Conservation (phyloP, 306 rosid genomes). For the Datisca glomerata region DNA sequence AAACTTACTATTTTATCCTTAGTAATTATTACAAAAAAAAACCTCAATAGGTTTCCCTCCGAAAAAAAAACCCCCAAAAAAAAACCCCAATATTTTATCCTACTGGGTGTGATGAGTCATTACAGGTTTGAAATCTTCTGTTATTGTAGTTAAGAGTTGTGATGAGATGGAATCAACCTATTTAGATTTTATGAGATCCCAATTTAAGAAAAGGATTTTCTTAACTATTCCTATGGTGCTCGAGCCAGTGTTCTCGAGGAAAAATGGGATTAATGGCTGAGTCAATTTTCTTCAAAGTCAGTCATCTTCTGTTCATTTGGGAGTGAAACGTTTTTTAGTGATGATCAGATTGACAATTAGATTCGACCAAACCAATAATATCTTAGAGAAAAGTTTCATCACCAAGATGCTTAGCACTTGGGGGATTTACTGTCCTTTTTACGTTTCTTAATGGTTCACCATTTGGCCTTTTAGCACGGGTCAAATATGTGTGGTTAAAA, state of each 20-base stretch:
- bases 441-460: too few species aligned
- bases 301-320: conserved; percentile 42
- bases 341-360: conserved; percentile 32
- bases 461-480: too few species aligned
- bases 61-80: background rate
- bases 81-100: conserved; percentile 16
- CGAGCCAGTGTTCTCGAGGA: conserved; percentile 24
- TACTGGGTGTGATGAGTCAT: conserved; percentile 20
- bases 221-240: conserved; percentile 33
- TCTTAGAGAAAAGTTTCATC: too few species aligned
- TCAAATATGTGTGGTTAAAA: too few species aligned
- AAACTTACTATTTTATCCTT: too few species aligned
- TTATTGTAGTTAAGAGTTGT: conserved; percentile 19
- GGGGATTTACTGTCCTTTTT: too few species aligned
- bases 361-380: conserved; percentile 25
- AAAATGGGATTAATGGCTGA: conserved; percentile 26
- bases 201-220: conserved; percentile 14
- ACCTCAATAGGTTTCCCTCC: conserved; percentile 28
- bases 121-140: conserved; percentile 15
- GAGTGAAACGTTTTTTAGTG: conserved; percentile 34
- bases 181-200: conserved; percentile 22
- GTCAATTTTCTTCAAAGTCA: conserved; percentile 13
- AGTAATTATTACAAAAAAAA: too few species aligned
- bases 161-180: conserved; percentile 29
- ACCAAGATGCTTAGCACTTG: too few species aligned